Evolutionary conservation across 2,329 filamentous ascomycete genomes (phyloP).

Genomic region (Alternaria ventricosa): DNA sequence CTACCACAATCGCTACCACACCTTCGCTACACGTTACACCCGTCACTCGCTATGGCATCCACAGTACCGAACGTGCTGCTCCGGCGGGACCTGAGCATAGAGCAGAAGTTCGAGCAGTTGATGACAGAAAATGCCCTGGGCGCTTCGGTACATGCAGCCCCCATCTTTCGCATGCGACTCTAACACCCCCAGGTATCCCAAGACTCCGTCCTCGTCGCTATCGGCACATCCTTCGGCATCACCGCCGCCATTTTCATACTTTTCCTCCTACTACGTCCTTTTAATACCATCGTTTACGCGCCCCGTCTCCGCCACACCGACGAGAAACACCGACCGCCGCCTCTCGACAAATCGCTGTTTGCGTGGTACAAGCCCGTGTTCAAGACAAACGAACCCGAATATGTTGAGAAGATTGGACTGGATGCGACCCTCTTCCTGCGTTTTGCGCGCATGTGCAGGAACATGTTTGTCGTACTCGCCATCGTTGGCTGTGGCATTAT

Average conservation of each 20-base stretch:
- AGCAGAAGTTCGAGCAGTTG: constrained; percentile 39
- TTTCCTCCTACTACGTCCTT: constrained; percentile 90
- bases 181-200: constrained; percentile 56
- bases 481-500: constrained; percentile 78
- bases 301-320: constrained; percentile 93
- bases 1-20: background rate
- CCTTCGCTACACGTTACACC: constrained; percentile 6
- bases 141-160: constrained; percentile 22
- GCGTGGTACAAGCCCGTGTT: constrained; percentile 84
- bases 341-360: constrained; percentile 84
- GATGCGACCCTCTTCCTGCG: constrained; percentile 91
- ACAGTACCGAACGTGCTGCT: constrained; percentile 22
- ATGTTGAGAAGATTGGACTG: constrained; percentile 84
- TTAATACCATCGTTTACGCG: constrained; percentile 91
- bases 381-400: constrained; percentile 75
- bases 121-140: constrained; percentile 41
- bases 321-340: constrained; percentile 84
- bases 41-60: constrained; percentile 28
- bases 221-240: constrained; percentile 79
- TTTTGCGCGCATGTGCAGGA: constrained; percentile 88
- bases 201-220: constrained; percentile 76
- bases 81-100: constrained; percentile 36
- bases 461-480: constrained; percentile 79
- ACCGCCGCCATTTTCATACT: constrained; percentile 75
- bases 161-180: background rate